Evolutionary conservation across 345 rosid genomes (phyloP), one percentile per base, ranked within the genome.

Genomic region (Melaleuca quinquenervia): DNA sequence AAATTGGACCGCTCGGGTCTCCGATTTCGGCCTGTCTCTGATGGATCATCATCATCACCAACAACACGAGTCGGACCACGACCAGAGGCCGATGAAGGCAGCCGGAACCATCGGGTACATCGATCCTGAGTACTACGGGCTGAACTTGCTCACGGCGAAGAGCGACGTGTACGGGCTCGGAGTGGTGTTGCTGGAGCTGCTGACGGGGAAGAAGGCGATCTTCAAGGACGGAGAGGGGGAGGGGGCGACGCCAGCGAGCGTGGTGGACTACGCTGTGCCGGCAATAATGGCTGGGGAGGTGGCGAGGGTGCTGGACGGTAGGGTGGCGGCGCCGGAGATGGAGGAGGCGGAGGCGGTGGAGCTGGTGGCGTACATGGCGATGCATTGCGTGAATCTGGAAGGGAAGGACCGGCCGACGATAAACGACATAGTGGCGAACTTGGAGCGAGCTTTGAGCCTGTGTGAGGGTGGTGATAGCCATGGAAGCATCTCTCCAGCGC

Each of bases 111-210:
- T 96, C 7, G 98, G 98, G 14, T 96, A 95, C 91, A 95, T 96
- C 20, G 99, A 95, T 89, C 99, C 99, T 0, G 98, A 96, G 85
- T 96, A 95, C 87, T 95, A 95, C n/a, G 94, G 98, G n/a, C 88
- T 94, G 9, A 94, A 95, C 50, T 97, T 95, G 16, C 85, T 95
- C 54, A 96, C 99, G 0, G 92, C 94, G 2, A 95, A 96, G 91
- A 95, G 98, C 50, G 99, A 96, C 56, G 98, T 96, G 48, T 96
- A 96, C 15, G 98, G 99, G 3, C 88, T 96, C 3, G 99, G 99
- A 1, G 98, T 96, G 14, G 99, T 96, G 53, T 84, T 95, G 85
- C 82, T 96, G 36, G 99, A 96, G 49, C 89, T 96, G 58, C 62
- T 96, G 70, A 96, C 98, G 3, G 99, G 98, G 5, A 96, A 88